These are phyloP conservation scores for Castanea crenata DNA, from an alignment of 306 rosid species.

Conservation along the genomic window DNA sequence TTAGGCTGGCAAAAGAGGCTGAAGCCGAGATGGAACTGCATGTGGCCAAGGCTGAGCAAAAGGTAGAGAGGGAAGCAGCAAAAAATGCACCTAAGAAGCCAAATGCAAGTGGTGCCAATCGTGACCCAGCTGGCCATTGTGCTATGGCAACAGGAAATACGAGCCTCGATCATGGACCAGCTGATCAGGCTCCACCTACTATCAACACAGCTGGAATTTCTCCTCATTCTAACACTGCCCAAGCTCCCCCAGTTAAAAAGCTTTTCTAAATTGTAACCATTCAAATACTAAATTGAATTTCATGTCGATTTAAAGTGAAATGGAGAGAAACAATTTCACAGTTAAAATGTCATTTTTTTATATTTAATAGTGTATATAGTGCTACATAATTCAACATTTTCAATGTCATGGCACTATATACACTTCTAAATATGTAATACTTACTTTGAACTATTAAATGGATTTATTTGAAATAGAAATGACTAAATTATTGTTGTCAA, in stretches of 20 bases:
- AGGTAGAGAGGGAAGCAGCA: slow-evolving; percentile 34
- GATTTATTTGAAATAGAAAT: too few species aligned
- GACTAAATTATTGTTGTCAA: too few species aligned
- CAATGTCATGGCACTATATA: too few species aligned
- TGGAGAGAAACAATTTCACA: too few species aligned
- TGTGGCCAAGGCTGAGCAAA: slow-evolving; percentile 49
- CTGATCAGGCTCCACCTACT: too few species aligned
- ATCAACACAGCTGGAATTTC: too few species aligned
- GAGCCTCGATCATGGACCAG: too few species aligned
- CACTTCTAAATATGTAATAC: too few species aligned
- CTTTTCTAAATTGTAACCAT: too few species aligned
- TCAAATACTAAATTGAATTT: neutral
- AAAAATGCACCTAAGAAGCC: slow-evolving; percentile 14
- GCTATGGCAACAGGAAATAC: neutral
- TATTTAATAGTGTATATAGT: neutral
- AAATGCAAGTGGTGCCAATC: neutral
- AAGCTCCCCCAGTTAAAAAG: neutral
- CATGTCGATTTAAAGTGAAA: neutral
- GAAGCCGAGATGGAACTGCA: slow-evolving; percentile 68
- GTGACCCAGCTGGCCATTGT: neutral
- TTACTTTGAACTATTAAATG: too few species aligned
- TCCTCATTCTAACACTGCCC: too few species aligned
- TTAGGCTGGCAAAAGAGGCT: slow-evolving; percentile 73
- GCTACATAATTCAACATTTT: too few species aligned
- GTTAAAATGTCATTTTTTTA: neutral